Evolutionary conservation across 1,139 yeast species (phyloP).

Genomic region (Pichia kudriavzevii): DNA sequence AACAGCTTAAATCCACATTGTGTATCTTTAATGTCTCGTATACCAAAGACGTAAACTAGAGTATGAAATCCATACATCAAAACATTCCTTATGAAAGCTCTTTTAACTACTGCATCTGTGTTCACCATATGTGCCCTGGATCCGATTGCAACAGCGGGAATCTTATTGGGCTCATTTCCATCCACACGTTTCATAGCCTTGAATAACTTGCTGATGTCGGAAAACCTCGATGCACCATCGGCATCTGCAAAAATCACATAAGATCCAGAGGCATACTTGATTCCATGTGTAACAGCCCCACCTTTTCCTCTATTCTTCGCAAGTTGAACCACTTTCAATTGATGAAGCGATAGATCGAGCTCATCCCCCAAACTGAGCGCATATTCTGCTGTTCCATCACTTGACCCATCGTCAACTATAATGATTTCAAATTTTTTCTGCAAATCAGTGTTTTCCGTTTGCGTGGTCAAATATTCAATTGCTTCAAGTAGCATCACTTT

Average conservation of each 20-base stretch:
- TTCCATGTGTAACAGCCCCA: conserved; percentile 95
- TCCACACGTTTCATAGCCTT: conserved; percentile 33
- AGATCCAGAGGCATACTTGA: conserved; percentile 66
- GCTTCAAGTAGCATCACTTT: conserved; percentile 74
- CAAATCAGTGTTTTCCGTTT: conserved; percentile 2
- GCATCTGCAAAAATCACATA: conserved; percentile 90
- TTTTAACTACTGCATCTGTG: conserved; percentile 90
- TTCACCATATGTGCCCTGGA: conserved; percentile 96
- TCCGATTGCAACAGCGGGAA: conserved; percentile 71
- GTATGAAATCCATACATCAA: conserved; percentile 91
- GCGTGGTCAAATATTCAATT: conserved; percentile 39
- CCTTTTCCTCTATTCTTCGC: conserved; percentile 87
- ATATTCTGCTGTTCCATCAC: conserved; percentile 67
- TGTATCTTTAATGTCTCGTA: conserved; percentile 78
- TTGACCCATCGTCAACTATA: conserved; percentile 87
- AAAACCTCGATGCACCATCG: conserved; percentile 87
- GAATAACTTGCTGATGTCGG: conserved; percentile 55
- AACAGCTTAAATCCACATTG: conserved; percentile 97
- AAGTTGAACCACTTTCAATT: conserved; percentile 61
- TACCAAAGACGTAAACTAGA: conserved; percentile 81
- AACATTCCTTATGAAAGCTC: conserved; percentile 81
- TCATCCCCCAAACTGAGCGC: conserved; percentile 61
- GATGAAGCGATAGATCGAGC: conserved; percentile 46
- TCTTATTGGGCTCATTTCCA: conserved; percentile 19
- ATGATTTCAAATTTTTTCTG: conserved; percentile 48